A percentile compares a stretch with the other conserved stretches of the same genome.
Evolutionary conservation across 345 rosid genomes (phyloP).

Genomic region (Lepidium africanum): DNA sequence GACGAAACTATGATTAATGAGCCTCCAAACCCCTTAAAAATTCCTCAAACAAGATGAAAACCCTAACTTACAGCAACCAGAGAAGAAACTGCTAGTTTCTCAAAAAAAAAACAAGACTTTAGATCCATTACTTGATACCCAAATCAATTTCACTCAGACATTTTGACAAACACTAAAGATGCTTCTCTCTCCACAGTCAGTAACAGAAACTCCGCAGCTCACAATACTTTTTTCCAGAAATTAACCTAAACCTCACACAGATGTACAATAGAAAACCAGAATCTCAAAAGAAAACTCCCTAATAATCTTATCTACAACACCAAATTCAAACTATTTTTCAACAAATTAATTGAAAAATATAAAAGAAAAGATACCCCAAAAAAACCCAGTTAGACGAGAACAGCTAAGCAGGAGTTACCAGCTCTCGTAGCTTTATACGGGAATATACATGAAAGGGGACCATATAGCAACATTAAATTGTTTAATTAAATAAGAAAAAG

Average conservation of each 20-base stretch:
- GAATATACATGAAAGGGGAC: slow-evolving; percentile 19
- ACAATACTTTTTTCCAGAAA: neutral
- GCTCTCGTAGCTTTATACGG: slow-evolving; percentile 19
- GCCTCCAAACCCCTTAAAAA: slow-evolving; percentile 4
- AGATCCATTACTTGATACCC: slow-evolving; percentile 2
- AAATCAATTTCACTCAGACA: slow-evolving; percentile 20
- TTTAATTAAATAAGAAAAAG: neutral
- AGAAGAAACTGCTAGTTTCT: slow-evolving; percentile 6
- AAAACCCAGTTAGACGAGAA: slow-evolving; percentile 26
- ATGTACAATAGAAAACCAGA: neutral
- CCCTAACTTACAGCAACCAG: slow-evolving; percentile 5
- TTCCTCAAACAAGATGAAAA: slow-evolving; percentile 3
- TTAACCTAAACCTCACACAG: neutral
- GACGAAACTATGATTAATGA: slow-evolving; percentile 1
- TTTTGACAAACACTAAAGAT: slow-evolving; percentile 19
- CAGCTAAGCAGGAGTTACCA: slow-evolving; percentile 28
- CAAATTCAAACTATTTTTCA: slow-evolving; percentile 8
- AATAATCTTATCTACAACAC: slow-evolving; percentile 17
- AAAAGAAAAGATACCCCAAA: neutral
- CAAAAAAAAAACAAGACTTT: slow-evolving; percentile 10
- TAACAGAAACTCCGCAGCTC: neutral
- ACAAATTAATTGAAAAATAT: neutral
- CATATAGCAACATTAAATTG: neutral
- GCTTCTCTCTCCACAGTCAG: slow-evolving; percentile 2
- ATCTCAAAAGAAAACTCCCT: neutral